A percentile compares a stretch with the other conserved stretches of the same genome.
phyloP scores from a whole-genome alignment of 169 alveolate genomes.

The Plasmodium berghei region DNA sequence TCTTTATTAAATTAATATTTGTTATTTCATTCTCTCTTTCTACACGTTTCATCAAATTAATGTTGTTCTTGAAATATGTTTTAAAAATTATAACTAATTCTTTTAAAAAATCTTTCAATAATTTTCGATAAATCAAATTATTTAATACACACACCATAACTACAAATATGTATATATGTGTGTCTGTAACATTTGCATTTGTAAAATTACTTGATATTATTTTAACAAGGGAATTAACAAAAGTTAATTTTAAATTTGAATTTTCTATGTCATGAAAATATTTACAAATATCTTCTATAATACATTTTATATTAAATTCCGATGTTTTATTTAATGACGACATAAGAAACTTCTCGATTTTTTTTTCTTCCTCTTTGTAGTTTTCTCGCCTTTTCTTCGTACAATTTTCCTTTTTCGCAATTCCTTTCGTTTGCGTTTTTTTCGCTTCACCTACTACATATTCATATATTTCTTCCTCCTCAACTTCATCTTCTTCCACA shows the following conservation, averaged over 20 bases:
- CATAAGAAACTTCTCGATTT: constrained; percentile 63
- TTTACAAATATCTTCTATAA: constrained; percentile 61
- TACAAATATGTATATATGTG: constrained; percentile 57
- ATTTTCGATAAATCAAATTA: constrained; percentile 36
- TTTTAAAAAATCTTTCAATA: constrained; percentile 52
- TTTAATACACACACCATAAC: constrained; percentile 48
- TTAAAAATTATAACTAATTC: constrained; percentile 23
- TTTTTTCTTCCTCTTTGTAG: constrained; percentile 36
- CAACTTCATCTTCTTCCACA: constrained; percentile 5
- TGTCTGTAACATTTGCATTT: constrained; percentile 58
- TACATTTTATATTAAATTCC: constrained; percentile 67
- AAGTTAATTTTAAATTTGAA: constrained; percentile 14
- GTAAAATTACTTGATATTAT: constrained; percentile 28
- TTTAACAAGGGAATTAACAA: constrained; percentile 19
- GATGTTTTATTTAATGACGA: constrained; percentile 55
- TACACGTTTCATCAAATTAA: constrained; percentile 22
- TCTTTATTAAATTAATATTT: neutral
- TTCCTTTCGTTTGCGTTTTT: constrained; percentile 10
- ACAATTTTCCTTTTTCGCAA: constrained; percentile 6
- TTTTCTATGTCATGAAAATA: constrained; percentile 56
- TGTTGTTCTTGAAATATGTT: constrained; percentile 24
- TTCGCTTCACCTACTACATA: neutral
- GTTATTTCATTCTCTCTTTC: constrained; percentile 56
- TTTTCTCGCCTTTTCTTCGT: constrained; percentile 17
- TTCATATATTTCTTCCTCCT: neutral